Percentiles rank a stretch among this genome's conserved stretches.
phyloP scores from a whole-genome alignment of 2,329 filamentous ascomycete species.

The Fusarium proliferatum region DNA sequence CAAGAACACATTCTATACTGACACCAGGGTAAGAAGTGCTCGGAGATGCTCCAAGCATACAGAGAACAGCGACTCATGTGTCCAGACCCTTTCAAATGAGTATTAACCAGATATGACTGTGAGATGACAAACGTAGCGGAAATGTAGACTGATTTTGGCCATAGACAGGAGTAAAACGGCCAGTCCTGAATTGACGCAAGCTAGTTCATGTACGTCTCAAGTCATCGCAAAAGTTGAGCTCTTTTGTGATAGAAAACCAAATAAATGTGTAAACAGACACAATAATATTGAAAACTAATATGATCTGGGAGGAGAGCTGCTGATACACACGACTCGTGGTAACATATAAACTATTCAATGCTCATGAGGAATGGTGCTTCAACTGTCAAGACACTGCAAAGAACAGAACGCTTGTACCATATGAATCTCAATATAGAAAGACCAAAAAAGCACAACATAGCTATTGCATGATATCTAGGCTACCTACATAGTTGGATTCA shows the following conservation, averaged over 20 bases:
- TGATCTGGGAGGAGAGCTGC: not conserved
- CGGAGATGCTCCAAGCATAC: not conserved
- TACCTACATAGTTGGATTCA: not conserved
- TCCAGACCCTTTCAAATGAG: not conserved
- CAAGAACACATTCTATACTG: not conserved
- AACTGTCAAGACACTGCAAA: not conserved
- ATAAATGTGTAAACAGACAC: not conserved
- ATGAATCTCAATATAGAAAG: not conserved
- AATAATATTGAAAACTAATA: too few species aligned
- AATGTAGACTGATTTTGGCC: too few species aligned
- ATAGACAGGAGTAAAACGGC: not conserved
- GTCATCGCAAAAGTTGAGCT: not conserved
- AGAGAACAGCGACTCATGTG: not conserved
- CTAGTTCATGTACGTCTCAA: not conserved
- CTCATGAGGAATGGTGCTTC: not conserved
- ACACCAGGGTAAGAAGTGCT: not conserved
- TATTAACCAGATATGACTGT: not conserved
- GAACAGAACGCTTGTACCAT: not conserved
- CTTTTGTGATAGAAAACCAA: not conserved
- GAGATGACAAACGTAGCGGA: too few species aligned
- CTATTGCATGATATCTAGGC: not conserved
- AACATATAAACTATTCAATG: not conserved
- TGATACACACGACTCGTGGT: not conserved
- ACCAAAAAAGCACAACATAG: not conserved
- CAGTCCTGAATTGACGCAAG: not conserved